phyloP scores from a whole-genome alignment of 2,329 filamentous ascomycete genomes.

The Colletotrichum sp. region DNA sequence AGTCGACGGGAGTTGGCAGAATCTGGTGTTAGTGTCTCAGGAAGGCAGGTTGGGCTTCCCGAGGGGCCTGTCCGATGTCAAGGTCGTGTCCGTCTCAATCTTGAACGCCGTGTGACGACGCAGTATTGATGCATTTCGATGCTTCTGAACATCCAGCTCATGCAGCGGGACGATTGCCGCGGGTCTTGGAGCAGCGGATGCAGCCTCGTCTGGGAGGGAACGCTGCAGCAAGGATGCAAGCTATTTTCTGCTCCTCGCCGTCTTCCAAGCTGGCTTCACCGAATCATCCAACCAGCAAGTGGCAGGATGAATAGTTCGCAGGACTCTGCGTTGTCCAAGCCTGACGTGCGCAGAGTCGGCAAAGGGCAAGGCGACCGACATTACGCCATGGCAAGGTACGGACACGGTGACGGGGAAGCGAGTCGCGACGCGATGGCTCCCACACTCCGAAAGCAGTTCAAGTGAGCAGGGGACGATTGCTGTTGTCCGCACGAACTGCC shows the following conservation, averaged over 20 bases:
- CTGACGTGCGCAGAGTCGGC: background rate
- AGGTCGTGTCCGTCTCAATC: background rate
- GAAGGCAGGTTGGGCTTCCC: background rate
- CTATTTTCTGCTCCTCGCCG: background rate
- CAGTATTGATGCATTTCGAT: background rate
- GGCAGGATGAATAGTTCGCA: background rate
- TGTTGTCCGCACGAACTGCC: background rate
- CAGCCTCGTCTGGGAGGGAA: background rate
- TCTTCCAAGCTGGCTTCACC: background rate
- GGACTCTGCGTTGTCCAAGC: background rate
- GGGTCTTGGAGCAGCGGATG: background rate
- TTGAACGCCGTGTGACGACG: constrained; percentile 4
- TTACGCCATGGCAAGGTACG: background rate
- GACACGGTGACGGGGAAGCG: background rate
- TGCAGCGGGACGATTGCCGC: background rate
- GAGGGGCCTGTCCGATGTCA: background rate
- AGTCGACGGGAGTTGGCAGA: constrained; percentile 6
- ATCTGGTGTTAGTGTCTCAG: constrained; percentile 7
- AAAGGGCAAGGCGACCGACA: background rate
- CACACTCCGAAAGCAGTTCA: background rate
- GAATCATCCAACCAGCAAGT: background rate
- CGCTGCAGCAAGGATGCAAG: background rate
- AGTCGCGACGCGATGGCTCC: background rate
- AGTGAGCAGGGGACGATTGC: background rate
- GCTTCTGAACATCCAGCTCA: background rate